Evolutionary conservation across 306 rosid species (phyloP).

Genomic region (Gynostemma pentaphyllum): DNA sequence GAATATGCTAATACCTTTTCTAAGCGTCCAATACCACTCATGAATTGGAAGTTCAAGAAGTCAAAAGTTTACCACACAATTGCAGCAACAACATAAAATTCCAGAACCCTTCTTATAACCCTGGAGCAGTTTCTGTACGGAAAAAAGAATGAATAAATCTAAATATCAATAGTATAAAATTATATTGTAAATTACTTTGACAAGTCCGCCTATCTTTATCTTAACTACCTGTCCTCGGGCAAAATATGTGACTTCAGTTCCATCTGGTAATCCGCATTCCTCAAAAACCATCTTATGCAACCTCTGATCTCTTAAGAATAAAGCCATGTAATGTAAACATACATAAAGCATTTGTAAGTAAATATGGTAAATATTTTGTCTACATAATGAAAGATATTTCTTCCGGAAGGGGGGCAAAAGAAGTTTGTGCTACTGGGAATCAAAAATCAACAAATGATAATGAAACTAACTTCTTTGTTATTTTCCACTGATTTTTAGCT

Average conservation of each 20-base stretch:
- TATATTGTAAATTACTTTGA: conserved; percentile 6
- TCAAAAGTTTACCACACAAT: conserved; percentile 48
- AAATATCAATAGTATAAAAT: conserved; percentile 10
- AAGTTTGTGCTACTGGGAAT: conserved; percentile 6
- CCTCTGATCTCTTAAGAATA: conserved; percentile 55
- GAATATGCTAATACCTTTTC: conserved; percentile 14
- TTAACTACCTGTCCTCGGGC: conserved; percentile 86
- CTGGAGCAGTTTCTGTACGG: conserved; percentile 75
- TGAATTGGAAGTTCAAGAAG: conserved; percentile 16
- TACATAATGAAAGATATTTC: not conserved
- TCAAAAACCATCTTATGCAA: conserved; percentile 89
- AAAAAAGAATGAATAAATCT: conserved; percentile 14
- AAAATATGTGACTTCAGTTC: conserved; percentile 91
- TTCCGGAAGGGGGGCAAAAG: conserved; percentile 2
- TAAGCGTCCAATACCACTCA: conserved; percentile 2
- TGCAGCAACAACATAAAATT: conserved; percentile 87
- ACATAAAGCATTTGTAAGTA: not conserved
- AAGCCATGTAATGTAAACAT: conserved; percentile 4
- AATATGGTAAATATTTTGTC: too few relatives aligned
- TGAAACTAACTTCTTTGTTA: conserved; percentile 34
- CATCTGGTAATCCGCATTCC: conserved; percentile 90
- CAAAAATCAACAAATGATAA: not conserved
- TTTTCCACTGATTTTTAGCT: conserved; percentile 66
- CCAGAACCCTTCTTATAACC: conserved; percentile 84
- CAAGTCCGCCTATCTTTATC: conserved; percentile 14